phyloP scores from a whole-genome alignment of 257 asterid species.

The Datura wrightii region DNA sequence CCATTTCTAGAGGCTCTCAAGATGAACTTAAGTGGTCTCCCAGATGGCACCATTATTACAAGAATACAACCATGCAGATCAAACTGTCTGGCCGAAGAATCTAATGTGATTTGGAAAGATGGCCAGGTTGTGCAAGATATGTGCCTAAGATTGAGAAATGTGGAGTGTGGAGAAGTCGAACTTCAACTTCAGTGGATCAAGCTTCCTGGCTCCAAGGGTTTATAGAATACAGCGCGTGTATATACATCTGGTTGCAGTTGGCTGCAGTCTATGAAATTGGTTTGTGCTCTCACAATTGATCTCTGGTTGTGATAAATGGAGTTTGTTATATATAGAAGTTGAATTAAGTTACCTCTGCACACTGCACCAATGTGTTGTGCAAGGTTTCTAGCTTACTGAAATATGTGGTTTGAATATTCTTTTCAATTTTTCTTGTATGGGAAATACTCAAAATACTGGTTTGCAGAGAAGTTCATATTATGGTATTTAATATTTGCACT shows the following conservation, averaged over 20 bases:
- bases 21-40: slow-evolving; percentile 48
- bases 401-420: background rate
- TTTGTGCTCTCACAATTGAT: background rate
- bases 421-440: background rate
- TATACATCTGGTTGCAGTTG: background rate
- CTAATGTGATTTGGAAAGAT: slow-evolving; percentile 44
- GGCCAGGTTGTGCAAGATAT: slow-evolving; percentile 50
- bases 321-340: background rate
- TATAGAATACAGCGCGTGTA: slow-evolving; percentile 30
- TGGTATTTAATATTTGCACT: background rate
- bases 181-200: slow-evolving; percentile 57
- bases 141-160: slow-evolving; percentile 55
- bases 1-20: slow-evolving; percentile 48
- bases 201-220: slow-evolving; percentile 51
- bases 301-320: slow-evolving; percentile 2
- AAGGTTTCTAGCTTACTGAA: background rate
- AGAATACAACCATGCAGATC: slow-evolving; percentile 45
- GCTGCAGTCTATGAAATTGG: background rate
- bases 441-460: background rate
- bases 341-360: background rate
- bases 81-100: slow-evolving; percentile 53
- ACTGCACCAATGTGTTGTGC: background rate
- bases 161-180: slow-evolving; percentile 58
- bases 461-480: background rate
- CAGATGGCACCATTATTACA: slow-evolving; percentile 47